These are phyloP conservation scores for Pterulicium gracile DNA, from an alignment of 1,284 basidiomycete genomes.

Conservation along the genomic window DNA sequence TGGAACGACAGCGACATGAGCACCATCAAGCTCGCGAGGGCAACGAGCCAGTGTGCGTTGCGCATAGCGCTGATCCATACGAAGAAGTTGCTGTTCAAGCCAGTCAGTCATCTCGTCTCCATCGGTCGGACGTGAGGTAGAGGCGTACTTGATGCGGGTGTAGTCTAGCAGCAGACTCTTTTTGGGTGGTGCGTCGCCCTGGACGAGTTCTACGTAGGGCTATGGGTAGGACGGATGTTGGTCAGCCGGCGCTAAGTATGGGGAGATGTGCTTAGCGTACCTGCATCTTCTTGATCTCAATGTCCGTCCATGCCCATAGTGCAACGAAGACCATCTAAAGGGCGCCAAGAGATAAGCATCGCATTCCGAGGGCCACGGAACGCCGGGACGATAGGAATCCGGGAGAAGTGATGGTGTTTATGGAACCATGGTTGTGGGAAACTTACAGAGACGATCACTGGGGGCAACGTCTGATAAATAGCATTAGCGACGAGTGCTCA, in stretches of 20 bases:
- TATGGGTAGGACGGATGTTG: conserved; percentile 11
- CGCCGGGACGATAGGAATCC: no score
- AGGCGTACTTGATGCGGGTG: conserved; percentile 32
- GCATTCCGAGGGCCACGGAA: background rate
- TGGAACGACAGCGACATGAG: conserved; percentile 34
- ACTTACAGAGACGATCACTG: conserved; percentile 32
- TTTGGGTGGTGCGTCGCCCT: conserved; percentile 38
- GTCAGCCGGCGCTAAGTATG: background rate
- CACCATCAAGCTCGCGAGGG: conserved; percentile 33
- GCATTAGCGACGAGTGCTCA: conserved; percentile 9
- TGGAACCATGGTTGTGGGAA: conserved; percentile 11
- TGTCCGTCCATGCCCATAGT: conserved; percentile 43
- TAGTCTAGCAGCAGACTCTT: conserved; percentile 41
- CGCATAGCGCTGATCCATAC: conserved; percentile 30
- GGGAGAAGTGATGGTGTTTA: conserved; percentile 8
- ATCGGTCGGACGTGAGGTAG: background rate
- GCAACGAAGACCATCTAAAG: conserved; percentile 22
- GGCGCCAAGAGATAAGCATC: conserved; percentile 1
- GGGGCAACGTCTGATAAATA: conserved; percentile 35
- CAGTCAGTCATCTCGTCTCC: background rate
- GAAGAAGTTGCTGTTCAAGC: conserved; percentile 27
- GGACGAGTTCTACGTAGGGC: conserved; percentile 46
- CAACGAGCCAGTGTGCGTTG: conserved; percentile 40
- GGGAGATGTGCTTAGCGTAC: conserved; percentile 14
- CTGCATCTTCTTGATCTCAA: conserved; percentile 45